These are phyloP conservation scores for Anthracocystis panici-leucophaei DNA, from an alignment of 1,284 basidiomycete species.

Conservation along the genomic window DNA sequence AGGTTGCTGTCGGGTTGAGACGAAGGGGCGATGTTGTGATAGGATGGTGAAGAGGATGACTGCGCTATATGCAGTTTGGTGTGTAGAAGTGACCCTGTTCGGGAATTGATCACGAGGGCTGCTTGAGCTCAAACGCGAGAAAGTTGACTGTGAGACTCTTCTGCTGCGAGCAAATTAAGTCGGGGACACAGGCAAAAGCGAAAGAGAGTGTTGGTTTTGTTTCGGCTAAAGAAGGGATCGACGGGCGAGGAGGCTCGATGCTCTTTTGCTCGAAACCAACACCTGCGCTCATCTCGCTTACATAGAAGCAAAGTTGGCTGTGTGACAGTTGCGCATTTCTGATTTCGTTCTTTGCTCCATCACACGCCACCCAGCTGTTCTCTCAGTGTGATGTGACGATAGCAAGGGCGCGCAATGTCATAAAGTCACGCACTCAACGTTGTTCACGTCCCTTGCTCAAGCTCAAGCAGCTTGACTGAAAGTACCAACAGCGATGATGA, in stretches of 20 bases:
- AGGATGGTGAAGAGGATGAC: no score
- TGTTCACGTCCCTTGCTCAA: neutral
- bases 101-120: no score
- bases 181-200: neutral
- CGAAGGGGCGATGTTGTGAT: no score
- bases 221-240: slow-evolving; percentile 2
- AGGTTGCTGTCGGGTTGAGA: no score
- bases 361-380: neutral
- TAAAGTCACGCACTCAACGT: neutral
- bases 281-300: slow-evolving; percentile 2
- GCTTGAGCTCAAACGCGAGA: no score
- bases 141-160: no score
- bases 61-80: no score
- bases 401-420: neutral
- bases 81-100: no score
- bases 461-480: neutral
- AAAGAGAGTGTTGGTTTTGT: neutral
- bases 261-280: neutral
- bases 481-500: no score
- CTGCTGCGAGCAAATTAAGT: no score
- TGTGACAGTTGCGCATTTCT: slow-evolving; percentile 2
- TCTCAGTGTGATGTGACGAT: neutral
- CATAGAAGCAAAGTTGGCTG: no score
- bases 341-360: neutral
- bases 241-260: neutral